Conservation (phyloP, 2,329 filamentous ascomycete genomes). For the Colletotrichum destructivum region DNA sequence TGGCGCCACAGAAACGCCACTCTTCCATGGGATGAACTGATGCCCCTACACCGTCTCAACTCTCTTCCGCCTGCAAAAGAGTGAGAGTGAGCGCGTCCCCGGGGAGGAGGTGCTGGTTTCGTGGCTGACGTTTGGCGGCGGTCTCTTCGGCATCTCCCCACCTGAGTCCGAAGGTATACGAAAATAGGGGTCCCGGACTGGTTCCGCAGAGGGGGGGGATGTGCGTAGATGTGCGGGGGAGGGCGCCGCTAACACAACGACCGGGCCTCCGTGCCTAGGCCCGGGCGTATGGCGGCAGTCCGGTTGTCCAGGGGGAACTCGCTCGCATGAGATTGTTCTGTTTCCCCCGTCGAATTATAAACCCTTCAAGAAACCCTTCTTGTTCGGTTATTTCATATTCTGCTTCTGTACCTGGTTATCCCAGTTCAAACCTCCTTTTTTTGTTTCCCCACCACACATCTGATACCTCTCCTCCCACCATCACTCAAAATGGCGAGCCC, state of each 20-base stretch:
- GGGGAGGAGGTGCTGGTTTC: background rate
- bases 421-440: background rate
- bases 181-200: conserved; percentile 12
- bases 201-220: conserved; percentile 2
- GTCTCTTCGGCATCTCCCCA: conserved; percentile 22
- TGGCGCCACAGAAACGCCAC: conserved; percentile 3
- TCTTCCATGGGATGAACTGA: background rate
- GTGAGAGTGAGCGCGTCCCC: too few species aligned
- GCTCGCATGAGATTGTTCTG: background rate
- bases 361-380: background rate
- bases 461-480: background rate
- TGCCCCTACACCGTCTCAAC: background rate
- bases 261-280: conserved; percentile 36
- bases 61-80: too few species aligned
- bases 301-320: conserved; percentile 3
- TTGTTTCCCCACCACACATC: background rate
- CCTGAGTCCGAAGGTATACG: conserved; percentile 17
- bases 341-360: background rate
- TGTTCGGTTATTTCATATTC: background rate
- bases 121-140: background rate
- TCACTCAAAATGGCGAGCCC: conserved; percentile 32
- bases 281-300: conserved; percentile 37
- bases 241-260: conserved; percentile 16
- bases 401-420: background rate
- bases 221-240: background rate